These are phyloP conservation scores for Suhomyces atakaporum DNA, from an alignment of 1,139 yeast genomes.

Conservation along the genomic window DNA sequence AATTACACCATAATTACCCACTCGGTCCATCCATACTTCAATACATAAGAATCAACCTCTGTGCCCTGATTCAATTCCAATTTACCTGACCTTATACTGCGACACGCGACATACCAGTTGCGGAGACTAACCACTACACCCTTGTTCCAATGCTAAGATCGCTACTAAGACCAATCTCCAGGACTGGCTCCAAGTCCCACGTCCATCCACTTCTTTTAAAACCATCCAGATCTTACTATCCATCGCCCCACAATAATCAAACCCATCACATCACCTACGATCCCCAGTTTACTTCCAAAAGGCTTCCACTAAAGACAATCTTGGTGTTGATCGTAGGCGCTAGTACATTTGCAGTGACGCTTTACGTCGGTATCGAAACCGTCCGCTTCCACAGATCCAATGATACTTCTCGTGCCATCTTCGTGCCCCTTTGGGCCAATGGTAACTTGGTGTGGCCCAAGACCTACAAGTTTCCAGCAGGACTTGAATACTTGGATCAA, in stretches of 20 bases:
- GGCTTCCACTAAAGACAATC: slow-evolving; percentile 26
- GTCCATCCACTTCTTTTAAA: not conserved
- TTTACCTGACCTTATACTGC: no score
- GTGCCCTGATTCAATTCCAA: no score
- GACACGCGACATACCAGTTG: no score
- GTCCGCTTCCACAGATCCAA: slow-evolving; percentile 16
- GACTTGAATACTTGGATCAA: slow-evolving; percentile 29
- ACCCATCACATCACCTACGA: slow-evolving; percentile 7
- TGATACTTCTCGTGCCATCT: slow-evolving; percentile 18
- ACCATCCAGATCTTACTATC: not conserved
- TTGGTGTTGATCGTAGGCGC: slow-evolving; percentile 25
- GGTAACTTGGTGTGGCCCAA: slow-evolving; percentile 25
- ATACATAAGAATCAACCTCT: no score
- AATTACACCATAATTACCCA: no score
- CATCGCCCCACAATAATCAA: slow-evolving; percentile 2
- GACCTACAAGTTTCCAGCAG: slow-evolving; percentile 26
- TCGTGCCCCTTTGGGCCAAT: slow-evolving; percentile 38
- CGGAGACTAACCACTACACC: no score
- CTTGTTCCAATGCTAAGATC: not conserved
- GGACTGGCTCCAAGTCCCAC: no score
- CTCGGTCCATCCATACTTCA: no score
- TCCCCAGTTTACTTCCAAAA: slow-evolving; percentile 7
- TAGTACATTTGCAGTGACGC: slow-evolving; percentile 27
- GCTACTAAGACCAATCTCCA: not conserved
- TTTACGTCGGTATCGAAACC: slow-evolving; percentile 27